Base-by-base conservation (phyloP, 1,284 basidiomycete genomes). In the Cutaneotrichosporon mucoides region DNA sequence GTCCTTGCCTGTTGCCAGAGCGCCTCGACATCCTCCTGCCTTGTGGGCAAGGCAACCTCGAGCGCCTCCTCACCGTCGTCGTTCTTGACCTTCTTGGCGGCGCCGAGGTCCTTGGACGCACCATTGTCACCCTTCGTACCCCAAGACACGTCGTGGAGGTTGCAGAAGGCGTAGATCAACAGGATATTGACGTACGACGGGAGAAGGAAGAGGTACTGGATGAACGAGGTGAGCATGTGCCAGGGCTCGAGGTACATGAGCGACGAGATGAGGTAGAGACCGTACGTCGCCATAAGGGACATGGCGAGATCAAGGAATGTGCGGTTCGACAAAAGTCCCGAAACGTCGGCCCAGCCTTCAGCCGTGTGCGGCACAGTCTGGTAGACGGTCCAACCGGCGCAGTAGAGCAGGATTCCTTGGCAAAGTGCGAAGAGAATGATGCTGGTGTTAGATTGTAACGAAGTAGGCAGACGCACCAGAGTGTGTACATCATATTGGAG, bases 51-150 rank as follows among this genome's bases (percentile, higher is more conserved):
- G 66, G 90, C 87, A 49, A 94, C 87, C 73, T 93, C 91, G 6
- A 69, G 70, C 68, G 92, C 79, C 54, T 89, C 88, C 70, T 93
- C 88, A 53, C 91, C 92, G 71, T 88, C 86, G 38, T 53, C 51
- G 52, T 87, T 86, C 77, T 90, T 88, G 65, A 91, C 82, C 73
- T 90, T 92, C 82, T 92, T 92, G 1, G 90, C 92, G 7, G 86
- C 85, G 58, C 91, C 92, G 6, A 94, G 83, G 71, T 93, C 90
- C 76, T 93, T 93, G 15, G 85, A 80, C 6, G 89, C 79, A 52
- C 89, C 86, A 70, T 92, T 92, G 79, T 92, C 89, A 60, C 92
- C 91, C 73, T 94, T 93, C 35, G 91, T 93, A 62, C 92, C 91
- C 90, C 85, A 76, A 13, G 89, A 90, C 55, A 93, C 89, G 73